A percentile compares a stretch with the other conserved stretches of the same genome.
Conservation (phyloP, 352 stramenopile species). For the Globisporangium mamillatum region DNA sequence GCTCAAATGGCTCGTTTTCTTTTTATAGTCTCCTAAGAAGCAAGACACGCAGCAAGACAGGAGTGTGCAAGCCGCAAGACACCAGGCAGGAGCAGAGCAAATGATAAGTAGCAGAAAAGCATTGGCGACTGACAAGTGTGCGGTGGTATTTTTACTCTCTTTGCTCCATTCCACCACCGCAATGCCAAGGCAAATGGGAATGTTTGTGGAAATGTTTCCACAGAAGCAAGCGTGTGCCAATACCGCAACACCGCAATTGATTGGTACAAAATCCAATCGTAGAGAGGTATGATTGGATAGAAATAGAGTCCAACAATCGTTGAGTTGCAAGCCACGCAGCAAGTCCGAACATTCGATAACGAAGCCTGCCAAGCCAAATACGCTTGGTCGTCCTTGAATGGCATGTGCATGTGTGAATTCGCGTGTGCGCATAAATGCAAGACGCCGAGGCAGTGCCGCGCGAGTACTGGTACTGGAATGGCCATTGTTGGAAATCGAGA, state of each 20-base stretch:
- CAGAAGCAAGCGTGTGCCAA: background rate
- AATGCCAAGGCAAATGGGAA: background rate
- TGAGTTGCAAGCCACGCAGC: background rate
- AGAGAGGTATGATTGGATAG: background rate
- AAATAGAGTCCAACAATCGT: background rate
- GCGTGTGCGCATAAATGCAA: background rate
- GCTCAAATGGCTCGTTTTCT: background rate
- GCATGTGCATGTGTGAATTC: background rate
- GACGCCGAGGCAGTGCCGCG: background rate
- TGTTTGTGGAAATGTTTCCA: background rate
- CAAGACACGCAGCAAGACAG: background rate
- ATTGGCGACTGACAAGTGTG: background rate
- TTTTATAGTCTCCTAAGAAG: slow-evolving; percentile 7
- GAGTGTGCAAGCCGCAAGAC: too few species aligned
- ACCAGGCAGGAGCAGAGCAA: background rate
- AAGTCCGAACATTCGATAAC: background rate
- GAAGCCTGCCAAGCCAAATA: background rate
- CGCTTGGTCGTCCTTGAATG: background rate
- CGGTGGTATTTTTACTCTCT: background rate
- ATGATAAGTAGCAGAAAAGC: background rate
- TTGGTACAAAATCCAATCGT: background rate
- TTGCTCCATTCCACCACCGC: background rate
- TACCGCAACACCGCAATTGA: background rate
- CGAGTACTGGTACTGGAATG: background rate
- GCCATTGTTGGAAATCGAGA: background rate